These are phyloP conservation scores for Blastocrithidia nonstop DNA, from an alignment of 208 protist genomes.

Conservation along the genomic window DNA sequence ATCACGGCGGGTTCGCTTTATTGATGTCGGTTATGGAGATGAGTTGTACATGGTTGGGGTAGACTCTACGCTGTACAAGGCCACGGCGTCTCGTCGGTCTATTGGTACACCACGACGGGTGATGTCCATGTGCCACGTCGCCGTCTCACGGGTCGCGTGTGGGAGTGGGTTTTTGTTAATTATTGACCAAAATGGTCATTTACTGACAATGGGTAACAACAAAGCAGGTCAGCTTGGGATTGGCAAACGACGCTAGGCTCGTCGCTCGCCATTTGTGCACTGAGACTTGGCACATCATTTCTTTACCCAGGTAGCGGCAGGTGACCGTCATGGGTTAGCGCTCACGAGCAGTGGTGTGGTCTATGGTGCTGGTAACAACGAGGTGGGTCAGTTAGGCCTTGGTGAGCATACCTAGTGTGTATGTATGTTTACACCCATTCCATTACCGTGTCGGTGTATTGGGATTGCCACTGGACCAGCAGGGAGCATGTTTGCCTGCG, in stretches of 20 bases:
- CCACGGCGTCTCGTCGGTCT: conserved; percentile 35
- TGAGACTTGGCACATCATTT: conserved; percentile 43
- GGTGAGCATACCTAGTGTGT: conserved; percentile 18
- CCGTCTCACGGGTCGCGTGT: conserved; percentile 60
- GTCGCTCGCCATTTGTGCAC: conserved; percentile 41
- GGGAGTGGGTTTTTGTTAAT: conserved; percentile 65
- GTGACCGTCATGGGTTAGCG: conserved; percentile 68
- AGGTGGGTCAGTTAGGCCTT: conserved; percentile 74
- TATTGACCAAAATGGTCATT: conserved; percentile 78
- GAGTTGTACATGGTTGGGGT: conserved; percentile 82
- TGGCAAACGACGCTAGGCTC: conserved; percentile 40
- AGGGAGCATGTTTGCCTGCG: conserved; percentile 75
- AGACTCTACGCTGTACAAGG: conserved; percentile 72
- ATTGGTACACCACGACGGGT: conserved; percentile 72
- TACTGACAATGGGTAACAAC: conserved; percentile 68
- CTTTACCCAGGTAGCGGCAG: conserved; percentile 70
- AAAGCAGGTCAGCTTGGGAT: conserved; percentile 77
- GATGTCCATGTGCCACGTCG: conserved; percentile 56
- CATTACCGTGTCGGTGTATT: conserved; percentile 46
- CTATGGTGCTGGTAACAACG: conserved; percentile 72
- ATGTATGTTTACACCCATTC: conserved; percentile 41
- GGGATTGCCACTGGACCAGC: conserved; percentile 64
- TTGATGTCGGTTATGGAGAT: conserved; percentile 65
- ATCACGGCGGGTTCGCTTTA: conserved; percentile 44
- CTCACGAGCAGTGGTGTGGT: conserved; percentile 72